Evolutionary conservation across 352 stramenopile genomes (phyloP), one percentile per base, ranked within the genome.

Genomic region (Halophytophthora polymorphica): DNA sequence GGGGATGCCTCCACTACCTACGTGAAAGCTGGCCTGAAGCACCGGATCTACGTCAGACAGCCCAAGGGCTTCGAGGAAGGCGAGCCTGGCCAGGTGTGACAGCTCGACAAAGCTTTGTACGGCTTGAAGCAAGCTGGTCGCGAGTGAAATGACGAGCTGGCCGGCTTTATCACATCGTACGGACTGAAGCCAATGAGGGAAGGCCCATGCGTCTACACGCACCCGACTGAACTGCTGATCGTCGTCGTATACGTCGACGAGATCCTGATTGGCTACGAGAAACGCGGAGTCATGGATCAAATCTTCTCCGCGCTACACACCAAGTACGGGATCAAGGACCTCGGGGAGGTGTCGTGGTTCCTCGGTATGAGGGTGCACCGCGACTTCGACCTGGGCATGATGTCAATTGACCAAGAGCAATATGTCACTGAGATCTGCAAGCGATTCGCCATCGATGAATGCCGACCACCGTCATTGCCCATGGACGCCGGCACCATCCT

Each of bases 271-370:
- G 23, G 36, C 11, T 54, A 54, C 14, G 10, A 54, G 7, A 22
- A 54, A 1, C 15, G 2, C 2, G 37, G 23, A 3, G 25, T 34
- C 6, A 46, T 46, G 25, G 23, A 28, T 5, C n/a, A 47, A 17
- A 6, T 55, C 2, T 43, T 55, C 25, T 4, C 8, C 2, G 14
- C 6, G 0, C 31, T 48, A 1, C 49, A 56, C 1, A 11, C 33
- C 12, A 56, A 56, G 19, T 56, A 56, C 6, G 13, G 21, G 13
- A 48, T 56, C 39, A 56, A 56, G 12, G 39, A 48, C 15, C 21
- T 49, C 3, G 39, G 49, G 3, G 31, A 49, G 1, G 13, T 48
- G 1, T 37, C 25, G 1, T 56, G 49, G 49, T 49, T 56, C 10
- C 22, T 56, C 2, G 49, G 49, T 5, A 49, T 56, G 40, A 17